Base-by-base conservation (phyloP, 352 stramenopile genomes). In the Elongisporangium anandrum region DNA sequence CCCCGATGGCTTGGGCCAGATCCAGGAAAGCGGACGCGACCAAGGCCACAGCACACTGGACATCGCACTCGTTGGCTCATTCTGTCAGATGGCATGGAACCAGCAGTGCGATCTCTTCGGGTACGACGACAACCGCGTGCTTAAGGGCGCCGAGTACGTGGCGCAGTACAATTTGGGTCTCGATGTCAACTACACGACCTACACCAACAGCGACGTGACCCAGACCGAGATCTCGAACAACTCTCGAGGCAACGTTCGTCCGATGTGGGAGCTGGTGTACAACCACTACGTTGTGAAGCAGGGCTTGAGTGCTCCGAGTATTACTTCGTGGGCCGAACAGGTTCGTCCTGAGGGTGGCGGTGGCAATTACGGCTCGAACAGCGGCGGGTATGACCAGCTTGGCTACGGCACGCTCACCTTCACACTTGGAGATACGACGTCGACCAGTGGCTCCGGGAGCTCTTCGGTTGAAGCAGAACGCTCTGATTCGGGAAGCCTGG, bases 281-380 rank as follows among this genome's bases (percentile, higher is more conserved):
- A 67, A 67, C 39, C 61, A 67, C 41, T 67, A 63, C 56, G 61
- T 64, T 17, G 51, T 67, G 22, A 59, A 59, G 56, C 58, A 59
- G 16, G 56, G 50, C 4, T 38, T 67, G 15, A 39, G 45, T 5
- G 61, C 61, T 15, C 61, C 61, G n/a, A 2, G 59, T 21, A 41
- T 67, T 21, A 45, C 50, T 6, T 39, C 61, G 4, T 67, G 49
- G 50, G 56, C 61, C 3, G 51, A 55, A 23, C 53, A 54, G 21
- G 34, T 67, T n/a, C 61, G 56, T 17, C 61, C 61, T 0, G 61
- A 67, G 38, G 61, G 61, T 3, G 61, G 61, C 7, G 61, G 61
- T 17, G 61, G 61, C 23, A 64, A 67, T 56, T 67, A 64, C 21
- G 61, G 61, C 4, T 51, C 55, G 3, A 67, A 64, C 61, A 67